These are phyloP conservation scores for Waltergamsia citrina DNA, from an alignment of 2,329 filamentous ascomycete species.

Conservation along the genomic window DNA sequence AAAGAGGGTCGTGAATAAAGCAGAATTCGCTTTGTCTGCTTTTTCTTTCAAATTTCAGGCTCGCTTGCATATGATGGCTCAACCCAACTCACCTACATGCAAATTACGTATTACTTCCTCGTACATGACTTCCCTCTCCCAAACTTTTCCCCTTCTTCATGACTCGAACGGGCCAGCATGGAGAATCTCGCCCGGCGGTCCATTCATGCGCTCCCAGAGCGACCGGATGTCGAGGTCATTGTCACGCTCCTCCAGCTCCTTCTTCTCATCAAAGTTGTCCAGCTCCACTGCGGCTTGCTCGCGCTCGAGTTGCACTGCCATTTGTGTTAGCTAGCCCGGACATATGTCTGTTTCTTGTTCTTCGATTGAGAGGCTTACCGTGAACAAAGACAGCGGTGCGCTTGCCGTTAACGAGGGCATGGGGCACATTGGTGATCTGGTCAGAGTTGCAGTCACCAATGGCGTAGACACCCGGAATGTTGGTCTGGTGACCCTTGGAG, in stretches of 20 bases:
- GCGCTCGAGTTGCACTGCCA: slow-evolving; percentile 27
- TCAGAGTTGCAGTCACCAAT: slow-evolving; percentile 52
- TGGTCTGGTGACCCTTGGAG: slow-evolving; percentile 37
- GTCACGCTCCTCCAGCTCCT: slow-evolving; percentile 11
- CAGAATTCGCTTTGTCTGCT: too few species aligned
- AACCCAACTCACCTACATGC: too few species aligned
- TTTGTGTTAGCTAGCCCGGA: slow-evolving; percentile 2
- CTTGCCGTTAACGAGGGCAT: slow-evolving; percentile 52
- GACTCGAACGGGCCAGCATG: slow-evolving; percentile 37
- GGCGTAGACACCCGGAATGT: slow-evolving; percentile 43
- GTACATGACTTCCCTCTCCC: too few species aligned
- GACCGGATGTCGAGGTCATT: slow-evolving; percentile 22
- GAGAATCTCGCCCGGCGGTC: slow-evolving; percentile 27
- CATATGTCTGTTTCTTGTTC: slow-evolving; percentile 6
- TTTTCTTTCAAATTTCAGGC: too few species aligned
- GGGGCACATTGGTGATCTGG: slow-evolving; percentile 49
- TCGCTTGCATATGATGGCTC: too few species aligned
- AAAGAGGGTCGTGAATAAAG: too few species aligned
- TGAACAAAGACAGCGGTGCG: slow-evolving; percentile 46
- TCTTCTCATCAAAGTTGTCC: slow-evolving; percentile 14
- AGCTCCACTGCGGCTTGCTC: slow-evolving; percentile 26
- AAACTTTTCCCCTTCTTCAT: too few species aligned
- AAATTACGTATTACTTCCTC: too few species aligned
- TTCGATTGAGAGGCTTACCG: slow-evolving; percentile 27
- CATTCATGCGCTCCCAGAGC: slow-evolving; percentile 38